A percentile compares a stretch with the other conserved stretches of the same genome.
These are phyloP conservation scores for Scorias spongiosa DNA, from an alignment of 2,329 filamentous ascomycete species.

Conservation along the genomic window DNA sequence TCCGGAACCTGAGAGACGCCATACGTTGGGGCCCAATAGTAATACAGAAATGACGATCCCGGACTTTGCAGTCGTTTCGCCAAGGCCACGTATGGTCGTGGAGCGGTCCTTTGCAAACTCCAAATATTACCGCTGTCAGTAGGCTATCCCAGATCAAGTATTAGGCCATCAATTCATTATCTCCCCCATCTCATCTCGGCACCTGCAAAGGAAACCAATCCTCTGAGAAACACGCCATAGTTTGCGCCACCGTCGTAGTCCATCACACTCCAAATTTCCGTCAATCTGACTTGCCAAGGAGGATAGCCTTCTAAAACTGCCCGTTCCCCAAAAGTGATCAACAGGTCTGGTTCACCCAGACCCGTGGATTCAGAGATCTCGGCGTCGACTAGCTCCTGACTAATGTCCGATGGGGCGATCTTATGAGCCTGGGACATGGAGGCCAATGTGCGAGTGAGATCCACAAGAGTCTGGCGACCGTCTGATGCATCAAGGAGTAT, in stretches of 20 bases:
- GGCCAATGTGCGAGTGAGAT: constrained; percentile 82
- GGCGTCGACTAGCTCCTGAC: constrained; percentile 69
- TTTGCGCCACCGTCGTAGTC: constrained; percentile 46
- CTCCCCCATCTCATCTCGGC: constrained; percentile 77
- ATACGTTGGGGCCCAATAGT: too few species aligned
- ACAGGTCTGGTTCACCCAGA: constrained; percentile 76
- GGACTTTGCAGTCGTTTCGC: too few species aligned
- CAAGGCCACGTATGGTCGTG: too few species aligned
- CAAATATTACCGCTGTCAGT: too few species aligned
- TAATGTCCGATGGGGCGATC: constrained; percentile 67
- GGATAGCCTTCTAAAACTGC: constrained; percentile 83
- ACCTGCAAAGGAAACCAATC: constrained; percentile 66
- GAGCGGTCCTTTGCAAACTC: too few species aligned
- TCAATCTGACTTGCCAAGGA: constrained; percentile 88
- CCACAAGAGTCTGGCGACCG: constrained; percentile 83
- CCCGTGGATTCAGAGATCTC: constrained; percentile 59
- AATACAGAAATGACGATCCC: too few species aligned
- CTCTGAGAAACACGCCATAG: constrained; percentile 84
- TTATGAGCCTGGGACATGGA: constrained; percentile 91
- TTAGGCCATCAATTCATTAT: constrained; percentile 17
- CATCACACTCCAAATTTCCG: constrained; percentile 66
- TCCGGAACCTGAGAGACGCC: too few species aligned
- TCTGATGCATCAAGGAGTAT: constrained; percentile 78
- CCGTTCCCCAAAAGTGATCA: constrained; percentile 73
- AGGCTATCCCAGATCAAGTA: too few species aligned